Conservation (phyloP, 306 rosid genomes). For the Cucurbita moschata region DNA sequence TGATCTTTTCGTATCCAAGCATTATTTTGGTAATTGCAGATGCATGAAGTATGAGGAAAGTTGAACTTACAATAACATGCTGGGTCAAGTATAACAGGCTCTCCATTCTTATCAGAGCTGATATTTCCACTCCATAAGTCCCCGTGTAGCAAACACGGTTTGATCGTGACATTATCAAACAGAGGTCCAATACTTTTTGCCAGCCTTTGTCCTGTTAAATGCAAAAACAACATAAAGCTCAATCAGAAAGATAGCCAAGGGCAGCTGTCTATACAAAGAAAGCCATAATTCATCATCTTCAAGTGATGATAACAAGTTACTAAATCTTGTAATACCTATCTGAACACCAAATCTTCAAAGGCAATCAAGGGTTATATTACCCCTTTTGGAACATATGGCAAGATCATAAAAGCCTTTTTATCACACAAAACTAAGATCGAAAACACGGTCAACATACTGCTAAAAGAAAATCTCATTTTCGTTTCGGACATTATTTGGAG, state of each 20-base stretch:
- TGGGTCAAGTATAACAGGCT: slow-evolving; percentile 85
- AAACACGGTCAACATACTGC: background rate
- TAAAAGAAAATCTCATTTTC: background rate
- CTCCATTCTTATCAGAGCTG: slow-evolving; percentile 68
- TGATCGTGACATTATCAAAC: slow-evolving; percentile 45
- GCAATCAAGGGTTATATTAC: background rate
- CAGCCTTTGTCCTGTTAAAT: slow-evolving; percentile 57
- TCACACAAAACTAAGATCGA: background rate
- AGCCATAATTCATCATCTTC: background rate
- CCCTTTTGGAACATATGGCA: background rate
- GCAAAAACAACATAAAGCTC: background rate
- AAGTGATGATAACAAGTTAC: background rate
- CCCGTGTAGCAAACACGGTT: slow-evolving; percentile 91
- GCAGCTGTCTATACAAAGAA: background rate
- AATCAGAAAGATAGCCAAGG: background rate
- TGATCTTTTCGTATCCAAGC: background rate
- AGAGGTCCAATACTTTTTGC: slow-evolving; percentile 54
- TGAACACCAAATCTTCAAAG: background rate
- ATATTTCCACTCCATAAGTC: slow-evolving; percentile 96
- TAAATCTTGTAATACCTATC: background rate
- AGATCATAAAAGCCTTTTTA: background rate
- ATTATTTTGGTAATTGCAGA: background rate
- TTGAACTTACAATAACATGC: slow-evolving; percentile 90
- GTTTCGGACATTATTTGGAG: background rate
- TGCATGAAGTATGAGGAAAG: background rate